Evolutionary conservation across 768 basidiomycete species (phyloP).

Genomic region (Leccinum subtestaceum): DNA sequence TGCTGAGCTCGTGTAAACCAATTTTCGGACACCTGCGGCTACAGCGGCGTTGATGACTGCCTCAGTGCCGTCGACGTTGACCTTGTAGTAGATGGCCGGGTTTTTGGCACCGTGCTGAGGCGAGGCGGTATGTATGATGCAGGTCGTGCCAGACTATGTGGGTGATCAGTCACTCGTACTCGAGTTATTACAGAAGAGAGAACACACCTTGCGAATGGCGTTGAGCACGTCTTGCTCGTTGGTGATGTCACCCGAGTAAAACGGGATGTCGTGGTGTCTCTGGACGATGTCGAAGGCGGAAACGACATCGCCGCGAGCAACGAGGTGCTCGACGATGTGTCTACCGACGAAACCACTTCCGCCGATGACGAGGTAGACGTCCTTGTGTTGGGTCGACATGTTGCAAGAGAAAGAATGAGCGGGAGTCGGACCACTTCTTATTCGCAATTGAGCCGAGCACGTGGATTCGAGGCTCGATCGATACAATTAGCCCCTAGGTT

Average conservation of each 20-base stretch:
- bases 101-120: conserved; percentile 67
- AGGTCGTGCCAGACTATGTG: conserved; percentile 72
- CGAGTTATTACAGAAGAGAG: background rate
- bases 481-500: background rate
- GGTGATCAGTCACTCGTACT: background rate
- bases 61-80: conserved; percentile 90
- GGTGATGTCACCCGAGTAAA: conserved; percentile 88
- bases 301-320: conserved; percentile 76
- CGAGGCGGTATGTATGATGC: conserved; percentile 95
- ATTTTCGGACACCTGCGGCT: conserved; percentile 68
- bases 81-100: conserved; percentile 77
- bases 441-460: conserved; percentile 7
- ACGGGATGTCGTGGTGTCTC: conserved; percentile 80
- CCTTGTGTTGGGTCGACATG: conserved; percentile 37
- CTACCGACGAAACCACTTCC: conserved; percentile 91
- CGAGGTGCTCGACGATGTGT: conserved; percentile 84
- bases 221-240: conserved; percentile 67
- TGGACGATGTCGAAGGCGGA: conserved; percentile 92
- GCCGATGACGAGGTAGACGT: conserved; percentile 88
- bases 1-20: conserved; percentile 93
- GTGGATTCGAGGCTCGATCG: background rate
- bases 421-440: conserved; percentile 5
- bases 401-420: background rate
- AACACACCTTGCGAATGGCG: conserved; percentile 69
- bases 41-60: conserved; percentile 82